Percentiles rank a stretch among this genome's conserved stretches.
Conservation (phyloP, 169 alveolate species). For the Blepharisma undulans region DNA sequence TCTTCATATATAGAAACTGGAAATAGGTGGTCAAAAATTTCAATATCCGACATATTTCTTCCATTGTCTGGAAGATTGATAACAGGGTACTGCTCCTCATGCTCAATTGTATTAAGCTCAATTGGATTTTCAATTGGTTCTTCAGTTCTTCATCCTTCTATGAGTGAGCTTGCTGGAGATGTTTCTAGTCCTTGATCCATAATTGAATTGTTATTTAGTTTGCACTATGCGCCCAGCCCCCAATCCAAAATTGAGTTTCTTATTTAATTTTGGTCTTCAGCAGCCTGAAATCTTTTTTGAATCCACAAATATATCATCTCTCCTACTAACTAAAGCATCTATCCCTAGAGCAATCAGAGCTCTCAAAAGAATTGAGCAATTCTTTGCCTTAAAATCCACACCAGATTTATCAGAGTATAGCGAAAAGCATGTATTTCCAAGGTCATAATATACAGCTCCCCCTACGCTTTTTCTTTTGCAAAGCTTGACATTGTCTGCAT, state of each 20-base stretch:
- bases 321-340: slow-evolving; percentile 83
- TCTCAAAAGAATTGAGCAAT: slow-evolving; percentile 73
- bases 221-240: background rate
- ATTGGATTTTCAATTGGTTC: background rate
- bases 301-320: slow-evolving; percentile 89
- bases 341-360: slow-evolving; percentile 73
- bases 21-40: background rate
- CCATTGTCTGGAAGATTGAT: background rate
- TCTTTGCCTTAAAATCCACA: slow-evolving; percentile 62
- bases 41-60: background rate
- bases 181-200: background rate
- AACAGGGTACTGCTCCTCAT: background rate
- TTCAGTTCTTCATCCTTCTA: background rate
- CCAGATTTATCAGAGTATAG: slow-evolving; percentile 36
- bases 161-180: background rate
- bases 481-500: slow-evolving; percentile 82
- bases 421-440: slow-evolving; percentile 91
- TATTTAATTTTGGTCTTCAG: no score
- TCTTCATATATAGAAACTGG: background rate
- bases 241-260: no score
- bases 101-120: background rate
- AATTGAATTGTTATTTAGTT: background rate
- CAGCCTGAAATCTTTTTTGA: slow-evolving; percentile 88
- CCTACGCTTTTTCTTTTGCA: slow-evolving; percentile 96
- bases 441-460: slow-evolving; percentile 93